phyloP scores from a whole-genome alignment of 352 stramenopile species.

The Globisporangium splendens region DNA sequence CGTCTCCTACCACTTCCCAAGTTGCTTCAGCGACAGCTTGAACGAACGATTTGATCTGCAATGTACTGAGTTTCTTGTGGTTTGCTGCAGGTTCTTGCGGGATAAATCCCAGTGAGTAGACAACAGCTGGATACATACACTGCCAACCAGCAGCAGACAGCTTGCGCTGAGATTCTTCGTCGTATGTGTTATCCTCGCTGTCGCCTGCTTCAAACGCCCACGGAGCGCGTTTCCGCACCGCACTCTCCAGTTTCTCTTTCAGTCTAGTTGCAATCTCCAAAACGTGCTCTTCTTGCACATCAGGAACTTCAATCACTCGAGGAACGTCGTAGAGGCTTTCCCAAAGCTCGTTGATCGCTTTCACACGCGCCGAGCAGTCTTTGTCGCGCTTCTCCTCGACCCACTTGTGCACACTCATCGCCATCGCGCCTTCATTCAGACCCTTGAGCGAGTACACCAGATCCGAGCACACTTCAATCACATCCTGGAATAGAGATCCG shows the following conservation, averaged over 20 bases:
- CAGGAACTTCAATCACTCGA: slow-evolving; percentile 61
- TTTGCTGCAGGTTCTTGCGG: slow-evolving; percentile 30
- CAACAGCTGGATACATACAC: slow-evolving; percentile 65
- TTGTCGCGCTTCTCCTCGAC: slow-evolving; percentile 65
- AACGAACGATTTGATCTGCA: slow-evolving; percentile 86
- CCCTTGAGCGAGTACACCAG: slow-evolving; percentile 74
- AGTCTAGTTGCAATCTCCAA: slow-evolving; percentile 46
- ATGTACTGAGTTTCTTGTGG: slow-evolving; percentile 69
- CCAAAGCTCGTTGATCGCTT: slow-evolving; percentile 75
- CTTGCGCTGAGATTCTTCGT: slow-evolving; percentile 16
- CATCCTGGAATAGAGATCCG: slow-evolving; percentile 77
- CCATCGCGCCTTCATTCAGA: slow-evolving; percentile 80
- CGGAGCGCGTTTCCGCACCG: slow-evolving; percentile 52
- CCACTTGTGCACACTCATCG: slow-evolving; percentile 87
- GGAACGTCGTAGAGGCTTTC: slow-evolving; percentile 60
- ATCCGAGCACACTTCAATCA: slow-evolving; percentile 83
- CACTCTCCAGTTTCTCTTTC: slow-evolving; percentile 28
- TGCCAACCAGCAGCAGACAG: slow-evolving; percentile 30
- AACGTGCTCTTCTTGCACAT: slow-evolving; percentile 42
- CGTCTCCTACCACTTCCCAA: slow-evolving; percentile 54
- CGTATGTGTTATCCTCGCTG: slow-evolving; percentile 6
- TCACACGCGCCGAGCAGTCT: slow-evolving; percentile 68
- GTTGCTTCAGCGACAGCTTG: slow-evolving; percentile 67
- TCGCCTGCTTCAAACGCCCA: slow-evolving; percentile 45
- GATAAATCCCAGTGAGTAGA: slow-evolving; percentile 71